A percentile compares a stretch with the other conserved stretches of the same genome.
These are phyloP conservation scores for Microbotryum violaceum DNA, from an alignment of 1,284 basidiomycete genomes.

Conservation along the genomic window DNA sequence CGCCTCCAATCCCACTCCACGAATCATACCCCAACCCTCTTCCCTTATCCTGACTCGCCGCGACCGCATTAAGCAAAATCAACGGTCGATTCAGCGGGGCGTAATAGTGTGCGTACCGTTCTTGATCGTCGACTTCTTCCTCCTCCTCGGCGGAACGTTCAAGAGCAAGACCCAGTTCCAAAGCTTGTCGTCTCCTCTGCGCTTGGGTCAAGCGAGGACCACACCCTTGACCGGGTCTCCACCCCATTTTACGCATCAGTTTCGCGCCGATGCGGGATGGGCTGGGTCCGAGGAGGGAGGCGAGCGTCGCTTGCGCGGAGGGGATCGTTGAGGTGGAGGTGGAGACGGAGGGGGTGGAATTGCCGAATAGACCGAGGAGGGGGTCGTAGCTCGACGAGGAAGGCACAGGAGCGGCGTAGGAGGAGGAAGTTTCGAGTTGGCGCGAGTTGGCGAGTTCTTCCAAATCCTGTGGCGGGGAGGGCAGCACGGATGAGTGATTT, in stretches of 20 bases:
- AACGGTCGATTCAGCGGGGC: slow-evolving; percentile 71
- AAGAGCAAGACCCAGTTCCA: slow-evolving; percentile 28
- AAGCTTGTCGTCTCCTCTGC: slow-evolving; percentile 58
- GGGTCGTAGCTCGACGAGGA: slow-evolving; percentile 19
- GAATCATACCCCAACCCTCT: slow-evolving; percentile 65
- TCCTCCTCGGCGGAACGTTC: slow-evolving; percentile 23
- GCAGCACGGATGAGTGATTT: not conserved
- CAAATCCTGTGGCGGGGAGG: slow-evolving; percentile 22
- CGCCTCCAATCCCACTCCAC: slow-evolving; percentile 46
- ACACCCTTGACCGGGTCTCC: slow-evolving; percentile 84
- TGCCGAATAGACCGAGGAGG: slow-evolving; percentile 46
- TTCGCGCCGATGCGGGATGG: slow-evolving; percentile 52
- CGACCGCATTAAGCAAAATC: slow-evolving; percentile 58
- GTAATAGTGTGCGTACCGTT: slow-evolving; percentile 76
- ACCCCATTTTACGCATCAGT: slow-evolving; percentile 89
- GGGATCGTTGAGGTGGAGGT: slow-evolving; percentile 43
- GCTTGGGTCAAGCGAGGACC: slow-evolving; percentile 79
- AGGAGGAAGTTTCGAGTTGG: slow-evolving; percentile 17
- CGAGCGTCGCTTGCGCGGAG: slow-evolving; percentile 48
- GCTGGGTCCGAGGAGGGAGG: slow-evolving; percentile 33
- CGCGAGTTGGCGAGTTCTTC: slow-evolving; percentile 33
- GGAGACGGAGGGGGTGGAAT: slow-evolving; percentile 31
- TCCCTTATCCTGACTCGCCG: slow-evolving; percentile 50
- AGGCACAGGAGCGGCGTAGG: slow-evolving; percentile 9
- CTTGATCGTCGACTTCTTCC: slow-evolving; percentile 52